Conservation (phyloP, 2,329 filamentous ascomycete genomes). For the Fusarium bulbicola region DNA sequence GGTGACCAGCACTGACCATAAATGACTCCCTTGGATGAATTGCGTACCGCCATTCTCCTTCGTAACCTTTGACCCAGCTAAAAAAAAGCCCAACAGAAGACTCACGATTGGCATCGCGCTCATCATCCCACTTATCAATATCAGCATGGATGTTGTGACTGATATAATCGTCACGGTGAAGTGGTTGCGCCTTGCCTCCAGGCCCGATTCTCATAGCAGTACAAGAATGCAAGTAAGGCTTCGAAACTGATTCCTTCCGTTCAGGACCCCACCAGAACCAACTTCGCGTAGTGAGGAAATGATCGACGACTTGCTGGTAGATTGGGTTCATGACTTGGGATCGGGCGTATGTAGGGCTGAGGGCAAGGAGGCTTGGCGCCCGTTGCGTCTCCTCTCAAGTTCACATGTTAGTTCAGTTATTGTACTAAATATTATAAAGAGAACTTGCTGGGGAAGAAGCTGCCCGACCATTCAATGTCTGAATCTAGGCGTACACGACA, state of each 20-base stretch:
- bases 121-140: neutral
- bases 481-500: neutral
- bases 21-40: constrained; percentile 25
- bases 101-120: neutral
- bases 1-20: neutral
- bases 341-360: constrained; percentile 23
- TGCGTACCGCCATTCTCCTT: constrained; percentile 23
- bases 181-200: constrained; percentile 23
- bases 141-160: constrained; percentile 9
- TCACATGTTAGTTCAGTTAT: neutral
- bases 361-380: constrained; percentile 15
- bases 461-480: neutral
- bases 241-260: constrained; percentile 22
- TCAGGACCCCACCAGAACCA: constrained; percentile 33
- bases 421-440: too few species aligned
- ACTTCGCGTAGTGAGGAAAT: constrained; percentile 25
- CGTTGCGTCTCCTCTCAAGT: constrained; percentile 15
- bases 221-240: constrained; percentile 25
- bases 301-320: constrained; percentile 19
- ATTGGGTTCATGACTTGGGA: constrained; percentile 26
- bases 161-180: constrained; percentile 32
- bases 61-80: constrained; percentile 4
- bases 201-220: constrained; percentile 26
- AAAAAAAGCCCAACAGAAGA: constrained; percentile 3
- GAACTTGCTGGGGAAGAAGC: constrained; percentile 9